Conservation (phyloP, 2,329 filamentous ascomycete species). For the Colletotrichum kahawae region DNA sequence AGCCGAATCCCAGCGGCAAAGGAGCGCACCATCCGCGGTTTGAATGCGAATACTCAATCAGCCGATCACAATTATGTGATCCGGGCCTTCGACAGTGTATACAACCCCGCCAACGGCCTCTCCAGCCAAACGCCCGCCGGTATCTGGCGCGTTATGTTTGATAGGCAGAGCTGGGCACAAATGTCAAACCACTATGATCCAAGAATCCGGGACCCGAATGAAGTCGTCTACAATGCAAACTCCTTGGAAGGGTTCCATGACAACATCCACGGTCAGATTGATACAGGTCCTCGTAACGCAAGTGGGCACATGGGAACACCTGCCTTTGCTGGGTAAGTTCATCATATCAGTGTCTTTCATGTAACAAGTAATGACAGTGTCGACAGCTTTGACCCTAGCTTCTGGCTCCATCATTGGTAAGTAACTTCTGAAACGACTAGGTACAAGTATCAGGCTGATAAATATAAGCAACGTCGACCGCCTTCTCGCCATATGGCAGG, state of each 20-base stretch:
- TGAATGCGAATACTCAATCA: not conserved
- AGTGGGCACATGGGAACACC: not conserved
- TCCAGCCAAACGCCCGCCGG: not conserved
- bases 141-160: slow-evolving; percentile 1
- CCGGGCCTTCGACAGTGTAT: not conserved
- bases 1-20: not conserved
- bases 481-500: not conserved
- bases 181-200: not conserved
- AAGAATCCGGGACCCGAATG: not conserved
- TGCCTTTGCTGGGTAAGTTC: not conserved
- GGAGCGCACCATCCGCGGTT: not conserved
- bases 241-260: not conserved
- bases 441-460: not conserved
- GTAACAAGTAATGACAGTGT: not conserved
- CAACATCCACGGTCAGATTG: not conserved
- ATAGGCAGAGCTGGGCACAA: not conserved
- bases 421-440: not conserved
- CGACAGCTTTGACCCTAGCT: not conserved
- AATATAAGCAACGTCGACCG: not conserved
- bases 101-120: not conserved
- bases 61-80: not conserved
- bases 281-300: not conserved
- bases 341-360: not conserved
- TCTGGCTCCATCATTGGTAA: not conserved
- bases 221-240: not conserved